Base-by-base conservation (phyloP, 331 rosid genomes). In the Prunus yedoensis region DNA sequence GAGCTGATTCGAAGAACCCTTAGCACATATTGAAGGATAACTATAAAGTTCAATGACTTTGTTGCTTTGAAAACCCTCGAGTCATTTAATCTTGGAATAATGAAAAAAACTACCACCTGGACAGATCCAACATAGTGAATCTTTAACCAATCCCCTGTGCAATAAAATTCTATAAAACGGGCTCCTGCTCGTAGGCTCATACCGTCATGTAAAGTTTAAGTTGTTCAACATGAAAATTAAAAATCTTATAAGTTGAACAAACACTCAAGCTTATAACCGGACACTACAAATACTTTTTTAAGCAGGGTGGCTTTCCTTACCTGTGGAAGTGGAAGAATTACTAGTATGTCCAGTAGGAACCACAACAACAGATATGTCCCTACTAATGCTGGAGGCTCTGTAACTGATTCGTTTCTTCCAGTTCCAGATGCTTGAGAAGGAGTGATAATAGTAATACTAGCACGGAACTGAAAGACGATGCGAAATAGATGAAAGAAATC, bases 271-370 rank as follows among this genome's bases (percentile, higher is more conserved):
- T 53, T 53, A 53, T 53, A 53, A 53, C 21, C 23, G 18, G n/a
- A 21, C 58, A 8, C 8, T 8, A 54, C 10, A 54, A 18, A 54
- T 32, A 35, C 38, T 35, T 5, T 5, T 35, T 51, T 17, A 51
- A 51, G 20, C 9, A n/a, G 2, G 20, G 20, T n/a, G 59, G 59
- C 25, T 54, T 49, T 17, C 38, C 65, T 11, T 71, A 82, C 85
- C 77, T 78, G 85, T 23, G 85, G 85, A 9, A 82, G 25, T 8
- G 85, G 85, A 78, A 82, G 77, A 82, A 82, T 67, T 1, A 41
- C 38, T 18, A 82, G 79, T 41, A 82, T 1, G 64, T 82, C 85
- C 1, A 20, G 21, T 62, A 82, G 63, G 79, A 13, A 78, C 67
- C 12, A 11, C 7, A 32, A 53, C 49, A 70, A 32, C 38, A 32